phyloP scores from a whole-genome alignment of 441 rosid species.

The Populus hybrid region DNA sequence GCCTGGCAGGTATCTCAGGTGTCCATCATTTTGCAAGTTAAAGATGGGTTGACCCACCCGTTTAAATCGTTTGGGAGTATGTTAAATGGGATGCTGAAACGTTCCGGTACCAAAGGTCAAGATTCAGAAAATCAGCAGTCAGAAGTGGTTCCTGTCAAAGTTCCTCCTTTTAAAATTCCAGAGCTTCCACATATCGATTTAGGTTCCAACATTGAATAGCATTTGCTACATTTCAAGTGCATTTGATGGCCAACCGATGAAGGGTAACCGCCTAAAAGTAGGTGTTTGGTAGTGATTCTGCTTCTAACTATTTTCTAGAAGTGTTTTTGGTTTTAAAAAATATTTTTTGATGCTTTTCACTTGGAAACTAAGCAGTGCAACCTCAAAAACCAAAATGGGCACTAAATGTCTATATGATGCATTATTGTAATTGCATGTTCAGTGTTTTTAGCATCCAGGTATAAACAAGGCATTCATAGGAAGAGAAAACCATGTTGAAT shows the following conservation, averaged over 20 bases:
- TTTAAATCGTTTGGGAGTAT: constrained; percentile 50
- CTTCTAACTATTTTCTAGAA: neutral
- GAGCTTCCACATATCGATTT: constrained; percentile 45
- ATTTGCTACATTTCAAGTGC: neutral
- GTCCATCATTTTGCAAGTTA: constrained; percentile 52
- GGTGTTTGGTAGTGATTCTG: neutral
- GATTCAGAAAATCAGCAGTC: constrained; percentile 16
- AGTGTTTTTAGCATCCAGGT: neutral
- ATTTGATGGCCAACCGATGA: neutral
- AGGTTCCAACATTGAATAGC: constrained; percentile 24
- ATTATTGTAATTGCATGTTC: neutral
- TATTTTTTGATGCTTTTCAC: no score
- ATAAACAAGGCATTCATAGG: neutral
- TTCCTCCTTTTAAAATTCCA: constrained; percentile 37
- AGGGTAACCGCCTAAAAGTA: neutral
- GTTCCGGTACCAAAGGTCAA: constrained; percentile 13
- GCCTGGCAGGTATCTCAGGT: constrained; percentile 85
- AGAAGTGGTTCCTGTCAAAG: constrained; percentile 12
- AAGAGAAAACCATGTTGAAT: neutral
- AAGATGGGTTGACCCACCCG: constrained; percentile 59
- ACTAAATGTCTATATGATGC: no score
- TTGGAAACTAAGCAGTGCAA: no score
- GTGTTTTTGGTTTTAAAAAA: no score
- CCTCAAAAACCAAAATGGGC: no score
- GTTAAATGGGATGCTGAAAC: constrained; percentile 39